These are phyloP conservation scores for Benincasa hispida DNA, from an alignment of 306 rosid species.

Conservation along the genomic window DNA sequence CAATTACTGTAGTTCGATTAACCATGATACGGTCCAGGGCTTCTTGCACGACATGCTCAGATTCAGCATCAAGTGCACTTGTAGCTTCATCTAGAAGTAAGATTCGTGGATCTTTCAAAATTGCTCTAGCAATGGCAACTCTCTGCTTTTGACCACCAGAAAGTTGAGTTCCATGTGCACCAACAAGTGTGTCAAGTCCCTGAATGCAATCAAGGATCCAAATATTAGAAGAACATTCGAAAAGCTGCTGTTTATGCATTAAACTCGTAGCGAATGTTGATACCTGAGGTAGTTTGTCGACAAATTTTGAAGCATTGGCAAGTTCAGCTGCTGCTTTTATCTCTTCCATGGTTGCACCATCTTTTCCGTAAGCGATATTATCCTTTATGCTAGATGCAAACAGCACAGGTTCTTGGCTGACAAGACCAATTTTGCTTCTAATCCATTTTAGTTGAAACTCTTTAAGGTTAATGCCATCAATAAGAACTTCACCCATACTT, in stretches of 20 bases:
- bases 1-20: slow-evolving; percentile 31
- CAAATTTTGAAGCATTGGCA: slow-evolving; percentile 66
- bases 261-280: slow-evolving; percentile 2
- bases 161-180: slow-evolving; percentile 68
- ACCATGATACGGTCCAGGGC: slow-evolving; percentile 35
- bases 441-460: slow-evolving; percentile 70
- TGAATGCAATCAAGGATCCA: background rate
- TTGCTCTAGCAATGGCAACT: slow-evolving; percentile 44
- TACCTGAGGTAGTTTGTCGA: slow-evolving; percentile 63
- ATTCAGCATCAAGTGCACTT: slow-evolving; percentile 46
- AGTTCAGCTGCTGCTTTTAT: slow-evolving; percentile 54
- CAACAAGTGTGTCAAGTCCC: slow-evolving; percentile 67
- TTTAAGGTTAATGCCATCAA: slow-evolving; percentile 55
- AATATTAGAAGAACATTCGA: background rate
- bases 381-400: slow-evolving; percentile 63
- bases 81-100: slow-evolving; percentile 48
- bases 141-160: slow-evolving; percentile 61
- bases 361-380: slow-evolving; percentile 68
- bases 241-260: background rate
- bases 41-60: slow-evolving; percentile 42
- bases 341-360: slow-evolving; percentile 51
- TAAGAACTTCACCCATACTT: slow-evolving; percentile 54
- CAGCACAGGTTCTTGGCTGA: slow-evolving; percentile 71
- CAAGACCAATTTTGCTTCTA: slow-evolving; percentile 62
- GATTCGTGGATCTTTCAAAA: slow-evolving; percentile 36